Base-by-base conservation (phyloP, 2,329 filamentous ascomycete species). In the Penicillium occitanis region DNA sequence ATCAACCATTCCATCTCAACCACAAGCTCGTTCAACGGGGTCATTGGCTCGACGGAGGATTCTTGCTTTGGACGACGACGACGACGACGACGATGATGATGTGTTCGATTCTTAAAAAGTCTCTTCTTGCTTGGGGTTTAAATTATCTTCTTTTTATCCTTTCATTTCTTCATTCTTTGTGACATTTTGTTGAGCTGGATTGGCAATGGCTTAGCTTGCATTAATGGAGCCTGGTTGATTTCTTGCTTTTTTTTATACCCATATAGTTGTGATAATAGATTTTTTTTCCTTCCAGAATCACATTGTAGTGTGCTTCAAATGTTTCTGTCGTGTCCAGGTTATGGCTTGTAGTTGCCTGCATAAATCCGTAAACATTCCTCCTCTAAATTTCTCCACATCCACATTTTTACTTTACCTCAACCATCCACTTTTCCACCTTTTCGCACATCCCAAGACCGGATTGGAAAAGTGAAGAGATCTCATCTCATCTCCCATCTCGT, bases 221-320 rank as follows among this genome's bases (percentile, higher is more conserved):
- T 57, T 57, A 40, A 25, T 4, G 53, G 53, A 57, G 53, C 19
- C 50, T 53, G 28, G 7, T 40, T 55, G 28, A 19, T 37, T 55
- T 22, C 33, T 40, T 57, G 33, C 53, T 22, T 10, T 57, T 57
- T 35, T 57, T 57, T 25, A 57, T 57, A 57, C 53, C 53, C 53
- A 37, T 40, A 37, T 25, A 40, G 53, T 37, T 57, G 33, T 33
- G 22, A 17, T 37, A 37, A 57, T 37, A 40, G 53, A 57, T 53
- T n/a, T 10, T n/a, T 22, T 30, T 19, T 25, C 25, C n/a, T 25
- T 22, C 8, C 8, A 40, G 6, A 40, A 35, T 3, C 33, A 10
- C 10, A 3, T 19, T 42, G n/a, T 48, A 48, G 19, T 25, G 2
- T 46, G 7, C 40, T 19, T 25, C 25, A 25, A 25, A 25, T 25